A percentile compares a stretch with the other conserved stretches of the same genome.
These are phyloP conservation scores for Sinapis alba DNA, from an alignment of 441 rosid species.

Conservation along the genomic window DNA sequence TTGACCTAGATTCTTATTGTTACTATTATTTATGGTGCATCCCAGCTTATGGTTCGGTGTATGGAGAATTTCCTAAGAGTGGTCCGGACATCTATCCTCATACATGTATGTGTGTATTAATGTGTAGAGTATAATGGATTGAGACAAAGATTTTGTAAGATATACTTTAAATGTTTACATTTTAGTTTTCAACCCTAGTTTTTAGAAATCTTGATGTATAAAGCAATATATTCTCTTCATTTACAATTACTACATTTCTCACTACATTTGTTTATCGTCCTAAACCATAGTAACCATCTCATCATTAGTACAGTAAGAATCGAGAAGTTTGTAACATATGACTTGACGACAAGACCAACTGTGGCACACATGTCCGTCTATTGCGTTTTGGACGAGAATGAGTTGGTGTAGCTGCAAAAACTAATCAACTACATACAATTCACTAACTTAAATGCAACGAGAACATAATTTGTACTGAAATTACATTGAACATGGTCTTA, in stretches of 20 bases:
- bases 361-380: not conserved
- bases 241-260: not conserved
- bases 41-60: not conserved
- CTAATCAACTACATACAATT: not conserved
- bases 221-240: not conserved
- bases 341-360: not conserved
- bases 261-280: not conserved
- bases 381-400: not conserved
- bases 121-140: not conserved
- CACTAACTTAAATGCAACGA: not conserved
- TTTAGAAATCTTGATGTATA: not conserved
- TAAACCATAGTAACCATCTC: not conserved
- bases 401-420: not conserved
- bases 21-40: not conserved
- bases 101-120: not conserved
- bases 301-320: not conserved
- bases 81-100: not conserved
- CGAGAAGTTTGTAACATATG: not conserved
- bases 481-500: not conserved
- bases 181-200: not conserved
- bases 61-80: not conserved
- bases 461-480: not conserved
- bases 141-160: not conserved
- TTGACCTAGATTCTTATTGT: conserved; percentile 1
- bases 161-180: not conserved